A percentile compares a stretch with the other conserved stretches of the same genome.
Conservation (phyloP, 768 basidiomycete species). For the Botryobasidium botryosum region DNA sequence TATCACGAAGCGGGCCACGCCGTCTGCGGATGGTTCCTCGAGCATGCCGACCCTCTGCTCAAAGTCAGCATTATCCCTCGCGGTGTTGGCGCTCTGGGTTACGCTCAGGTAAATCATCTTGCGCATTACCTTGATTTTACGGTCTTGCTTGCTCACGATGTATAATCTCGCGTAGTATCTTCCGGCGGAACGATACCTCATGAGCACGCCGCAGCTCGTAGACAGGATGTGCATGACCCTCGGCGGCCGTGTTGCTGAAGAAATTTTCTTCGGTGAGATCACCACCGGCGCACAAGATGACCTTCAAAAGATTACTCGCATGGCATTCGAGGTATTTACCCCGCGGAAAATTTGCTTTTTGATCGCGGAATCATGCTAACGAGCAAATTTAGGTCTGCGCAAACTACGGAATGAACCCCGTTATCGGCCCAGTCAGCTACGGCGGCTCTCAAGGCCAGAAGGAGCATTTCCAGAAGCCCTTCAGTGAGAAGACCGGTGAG, state of each 20-base stretch:
- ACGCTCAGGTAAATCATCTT: slow-evolving; percentile 57
- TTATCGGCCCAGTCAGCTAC: slow-evolving; percentile 92
- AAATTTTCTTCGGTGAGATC: slow-evolving; percentile 96
- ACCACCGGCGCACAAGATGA: slow-evolving; percentile 98
- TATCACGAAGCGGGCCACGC: slow-evolving; percentile 99
- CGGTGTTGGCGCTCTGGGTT: slow-evolving; percentile 88
- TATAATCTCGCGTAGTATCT: slow-evolving; percentile 43
- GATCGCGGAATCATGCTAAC: neutral
- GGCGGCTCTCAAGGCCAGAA: slow-evolving; percentile 72
- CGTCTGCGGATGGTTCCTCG: slow-evolving; percentile 95
- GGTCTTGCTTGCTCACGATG: slow-evolving; percentile 8
- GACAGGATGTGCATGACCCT: slow-evolving; percentile 98
- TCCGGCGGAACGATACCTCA: slow-evolving; percentile 87
- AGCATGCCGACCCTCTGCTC: slow-evolving; percentile 89
- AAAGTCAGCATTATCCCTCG: slow-evolving; percentile 98
- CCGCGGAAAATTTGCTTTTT: slow-evolving; percentile 5
- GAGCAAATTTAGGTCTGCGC: slow-evolving; percentile 39
- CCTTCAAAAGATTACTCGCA: slow-evolving; percentile 90
- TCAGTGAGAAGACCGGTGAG: slow-evolving; percentile 93
- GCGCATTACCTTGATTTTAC: neutral
- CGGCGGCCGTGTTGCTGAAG: slow-evolving; percentile 93
- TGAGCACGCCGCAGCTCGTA: slow-evolving; percentile 84
- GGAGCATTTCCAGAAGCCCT: slow-evolving; percentile 90
- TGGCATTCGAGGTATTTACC: slow-evolving; percentile 65
- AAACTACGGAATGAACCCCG: slow-evolving; percentile 92